Percentiles rank a stretch among this genome's conserved stretches.
These are phyloP conservation scores for Fusarium camptoceras DNA, from an alignment of 2,329 filamentous ascomycete species.

Conservation along the genomic window DNA sequence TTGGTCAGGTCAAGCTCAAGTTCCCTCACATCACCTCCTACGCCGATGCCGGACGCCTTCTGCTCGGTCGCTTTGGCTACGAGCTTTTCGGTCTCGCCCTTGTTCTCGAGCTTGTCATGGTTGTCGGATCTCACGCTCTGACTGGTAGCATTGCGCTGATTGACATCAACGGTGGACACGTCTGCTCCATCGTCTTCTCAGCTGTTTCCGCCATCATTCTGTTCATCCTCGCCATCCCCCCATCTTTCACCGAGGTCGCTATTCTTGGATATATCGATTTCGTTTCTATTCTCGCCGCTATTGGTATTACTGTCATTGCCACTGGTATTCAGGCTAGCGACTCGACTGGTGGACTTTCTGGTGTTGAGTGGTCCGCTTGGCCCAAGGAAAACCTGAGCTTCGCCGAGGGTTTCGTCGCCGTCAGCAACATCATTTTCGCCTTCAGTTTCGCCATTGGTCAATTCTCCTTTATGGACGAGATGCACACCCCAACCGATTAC, in stretches of 20 bases:
- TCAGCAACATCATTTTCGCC: conserved; percentile 66
- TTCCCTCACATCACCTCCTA: conserved; percentile 63
- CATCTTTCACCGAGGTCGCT: conserved; percentile 55
- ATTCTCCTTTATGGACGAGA: conserved; percentile 43
- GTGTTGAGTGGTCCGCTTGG: conserved; percentile 58
- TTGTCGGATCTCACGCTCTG: conserved; percentile 77
- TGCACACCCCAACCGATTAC: conserved; percentile 44
- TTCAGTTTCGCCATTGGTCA: conserved; percentile 42
- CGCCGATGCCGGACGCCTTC: conserved; percentile 60
- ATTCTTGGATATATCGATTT: conserved; percentile 58
- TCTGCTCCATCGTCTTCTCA: conserved; percentile 51
- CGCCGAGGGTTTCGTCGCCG: conserved; percentile 67
- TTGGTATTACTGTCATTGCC: conserved; percentile 74
- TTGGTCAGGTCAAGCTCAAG: conserved; percentile 61
- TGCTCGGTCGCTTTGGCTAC: conserved; percentile 69
- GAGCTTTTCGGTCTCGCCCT: conserved; percentile 72
- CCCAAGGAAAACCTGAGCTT: conserved; percentile 60
- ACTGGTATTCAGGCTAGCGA: conserved; percentile 62
- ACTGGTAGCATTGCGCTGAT: conserved; percentile 77
- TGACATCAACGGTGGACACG: conserved; percentile 67
- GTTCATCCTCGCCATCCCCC: conserved; percentile 59
- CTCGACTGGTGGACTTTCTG: conserved; percentile 48
- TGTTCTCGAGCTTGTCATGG: conserved; percentile 74
- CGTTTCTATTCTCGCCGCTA: conserved; percentile 64
- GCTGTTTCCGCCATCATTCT: conserved; percentile 60